These are phyloP conservation scores for Avena atlantica DNA, from an alignment of 176 grass and related monocot species.

Conservation along the genomic window DNA sequence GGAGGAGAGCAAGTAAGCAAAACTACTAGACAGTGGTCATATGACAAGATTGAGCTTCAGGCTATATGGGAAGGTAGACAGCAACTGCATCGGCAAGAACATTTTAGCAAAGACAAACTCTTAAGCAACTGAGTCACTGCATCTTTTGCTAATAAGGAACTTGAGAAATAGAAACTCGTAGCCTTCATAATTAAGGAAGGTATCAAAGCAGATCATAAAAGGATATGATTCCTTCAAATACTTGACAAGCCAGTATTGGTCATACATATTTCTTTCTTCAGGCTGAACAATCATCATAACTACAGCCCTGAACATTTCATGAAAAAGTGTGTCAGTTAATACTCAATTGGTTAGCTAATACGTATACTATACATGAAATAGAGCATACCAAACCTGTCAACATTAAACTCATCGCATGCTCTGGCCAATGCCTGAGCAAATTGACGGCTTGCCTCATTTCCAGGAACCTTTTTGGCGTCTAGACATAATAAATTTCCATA, in stretches of 20 bases:
- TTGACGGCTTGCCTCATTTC: slow-evolving; percentile 61
- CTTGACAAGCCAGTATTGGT: slow-evolving; percentile 83
- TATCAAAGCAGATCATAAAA: slow-evolving; percentile 33
- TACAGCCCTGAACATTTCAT: slow-evolving; percentile 65
- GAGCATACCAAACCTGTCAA: slow-evolving; percentile 66
- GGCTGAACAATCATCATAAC: slow-evolving; percentile 92
- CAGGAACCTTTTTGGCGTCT: slow-evolving; percentile 74
- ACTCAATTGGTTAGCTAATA: slow-evolving; percentile 7
- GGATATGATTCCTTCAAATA: slow-evolving; percentile 95
- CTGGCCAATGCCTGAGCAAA: slow-evolving; percentile 76
- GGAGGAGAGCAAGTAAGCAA: neutral
- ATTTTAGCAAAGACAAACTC: slow-evolving; percentile 13
- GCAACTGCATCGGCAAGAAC: neutral
- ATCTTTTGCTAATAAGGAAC: too few relatives aligned
- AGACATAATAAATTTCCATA: slow-evolving; percentile 71
- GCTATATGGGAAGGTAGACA: neutral
- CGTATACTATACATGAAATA: slow-evolving; percentile 30
- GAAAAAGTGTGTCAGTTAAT: slow-evolving; percentile 32
- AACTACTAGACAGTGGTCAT: neutral
- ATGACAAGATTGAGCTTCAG: slow-evolving; percentile 32
- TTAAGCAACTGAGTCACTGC: too few relatives aligned
- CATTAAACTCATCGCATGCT: slow-evolving; percentile 76
- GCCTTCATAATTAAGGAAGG: neutral
- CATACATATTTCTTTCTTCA: slow-evolving; percentile 99
- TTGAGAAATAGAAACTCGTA: neutral